Conservation (phyloP, 148 eudicot species). For the Silene uniflora region DNA sequence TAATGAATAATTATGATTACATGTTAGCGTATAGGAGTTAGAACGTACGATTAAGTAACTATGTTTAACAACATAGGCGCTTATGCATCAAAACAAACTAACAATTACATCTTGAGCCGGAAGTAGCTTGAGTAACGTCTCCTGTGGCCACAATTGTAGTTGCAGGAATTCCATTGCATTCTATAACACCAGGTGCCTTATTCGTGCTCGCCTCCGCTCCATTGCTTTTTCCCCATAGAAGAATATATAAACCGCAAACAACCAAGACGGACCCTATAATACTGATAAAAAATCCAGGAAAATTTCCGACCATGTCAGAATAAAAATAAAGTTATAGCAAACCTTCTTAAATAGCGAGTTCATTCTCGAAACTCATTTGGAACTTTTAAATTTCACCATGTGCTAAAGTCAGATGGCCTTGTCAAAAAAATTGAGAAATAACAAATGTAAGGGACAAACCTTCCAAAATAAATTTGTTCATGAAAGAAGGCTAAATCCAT, state of each 20-base stretch:
- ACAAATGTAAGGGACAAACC: conserved; percentile 26
- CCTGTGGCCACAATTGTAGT: not conserved
- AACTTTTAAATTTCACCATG: too few relatives aligned
- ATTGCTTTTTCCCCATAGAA: conserved; percentile 57
- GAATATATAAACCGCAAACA: conserved; percentile 45
- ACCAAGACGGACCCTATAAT: conserved; percentile 49
- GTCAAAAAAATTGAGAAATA: too few relatives aligned
- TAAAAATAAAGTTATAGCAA: too few relatives aligned
- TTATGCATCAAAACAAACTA: not conserved
- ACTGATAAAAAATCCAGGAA: conserved; percentile 24
- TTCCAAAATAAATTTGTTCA: conserved; percentile 65
- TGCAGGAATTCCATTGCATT: conserved; percentile 16
- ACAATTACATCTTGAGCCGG: conserved; percentile 8
- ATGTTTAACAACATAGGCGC: not conserved
- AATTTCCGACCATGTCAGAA: not conserved
- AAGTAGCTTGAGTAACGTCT: conserved; percentile 9
- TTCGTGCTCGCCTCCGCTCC: not conserved
- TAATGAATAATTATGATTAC: not conserved
- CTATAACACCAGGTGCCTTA: conserved; percentile 19
- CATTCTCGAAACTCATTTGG: too few relatives aligned
- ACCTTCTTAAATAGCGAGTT: too few relatives aligned
- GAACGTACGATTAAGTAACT: not conserved
- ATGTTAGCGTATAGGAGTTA: not conserved
- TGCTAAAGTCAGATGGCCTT: too few relatives aligned
- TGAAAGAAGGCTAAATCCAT: conserved; percentile 47